Evolutionary conservation across 2,329 filamentous ascomycete species (phyloP).

Genomic region (Dothistroma pini): DNA sequence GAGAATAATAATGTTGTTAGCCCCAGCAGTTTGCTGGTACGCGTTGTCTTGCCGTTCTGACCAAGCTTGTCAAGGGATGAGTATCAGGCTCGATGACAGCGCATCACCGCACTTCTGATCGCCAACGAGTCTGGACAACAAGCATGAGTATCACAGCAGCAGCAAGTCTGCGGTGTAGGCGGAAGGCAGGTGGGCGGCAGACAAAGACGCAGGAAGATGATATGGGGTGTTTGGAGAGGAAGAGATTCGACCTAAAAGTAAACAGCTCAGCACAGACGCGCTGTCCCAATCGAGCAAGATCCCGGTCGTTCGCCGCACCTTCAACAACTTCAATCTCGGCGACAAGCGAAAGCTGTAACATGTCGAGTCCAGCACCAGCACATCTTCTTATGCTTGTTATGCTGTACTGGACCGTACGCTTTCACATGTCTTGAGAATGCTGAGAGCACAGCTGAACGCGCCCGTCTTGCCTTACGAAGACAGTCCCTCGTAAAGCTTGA

Average conservation of each 20-base stretch:
- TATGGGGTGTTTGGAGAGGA: not conserved
- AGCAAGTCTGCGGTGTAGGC: not conserved
- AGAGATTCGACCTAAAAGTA: not conserved
- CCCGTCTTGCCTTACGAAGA: constrained; percentile 20
- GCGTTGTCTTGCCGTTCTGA: constrained; percentile 1
- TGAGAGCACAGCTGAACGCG: constrained; percentile 12
- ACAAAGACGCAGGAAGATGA: not conserved
- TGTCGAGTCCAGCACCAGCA: not conserved
- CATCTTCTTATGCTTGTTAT: not conserved
- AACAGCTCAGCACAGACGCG: not conserved
- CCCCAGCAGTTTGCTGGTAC: constrained; percentile 5
- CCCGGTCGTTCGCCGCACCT: not conserved
- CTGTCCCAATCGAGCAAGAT: not conserved
- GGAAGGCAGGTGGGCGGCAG: not conserved
- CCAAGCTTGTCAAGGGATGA: constrained; percentile 2
- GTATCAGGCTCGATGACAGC: constrained; percentile 2
- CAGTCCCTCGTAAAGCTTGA: constrained; percentile 16
- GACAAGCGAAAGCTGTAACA: not conserved
- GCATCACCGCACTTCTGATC: not conserved
- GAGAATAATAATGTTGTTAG: constrained; percentile 1
- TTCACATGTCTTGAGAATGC: constrained; percentile 20
- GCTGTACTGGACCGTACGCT: not conserved
- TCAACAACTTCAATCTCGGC: not conserved
- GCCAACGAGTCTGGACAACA: not conserved
- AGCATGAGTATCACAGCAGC: not conserved